Evolutionary conservation across 371 early-diverging fungal genomes (phyloP).

Genomic region (Mucor lusitanicus): DNA sequence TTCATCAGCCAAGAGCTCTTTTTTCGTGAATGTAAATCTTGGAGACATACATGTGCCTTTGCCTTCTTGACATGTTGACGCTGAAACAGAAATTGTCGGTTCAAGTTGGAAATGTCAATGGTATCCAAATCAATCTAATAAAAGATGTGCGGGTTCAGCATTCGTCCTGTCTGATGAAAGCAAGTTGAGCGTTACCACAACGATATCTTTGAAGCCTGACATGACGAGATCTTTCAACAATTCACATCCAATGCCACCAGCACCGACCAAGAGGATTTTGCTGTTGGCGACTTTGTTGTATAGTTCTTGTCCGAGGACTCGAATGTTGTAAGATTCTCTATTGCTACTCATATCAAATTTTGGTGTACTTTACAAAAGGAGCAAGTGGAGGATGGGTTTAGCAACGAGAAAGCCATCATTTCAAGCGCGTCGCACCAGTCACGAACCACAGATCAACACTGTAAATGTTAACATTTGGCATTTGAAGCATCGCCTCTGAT

Average conservation of each 20-base stretch:
- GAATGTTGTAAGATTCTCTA: conserved; percentile 36
- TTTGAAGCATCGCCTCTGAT: neutral
- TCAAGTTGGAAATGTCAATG: conserved; percentile 98
- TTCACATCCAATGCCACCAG: conserved; percentile 99
- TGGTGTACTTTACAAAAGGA: neutral
- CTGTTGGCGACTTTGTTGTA: conserved; percentile 38
- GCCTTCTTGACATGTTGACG: conserved; percentile 89
- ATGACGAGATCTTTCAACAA: conserved; percentile 93
- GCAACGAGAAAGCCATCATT: neutral
- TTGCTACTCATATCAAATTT: neutral
- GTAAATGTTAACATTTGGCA: neutral
- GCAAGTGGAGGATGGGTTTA: neutral
- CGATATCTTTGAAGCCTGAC: conserved; percentile 85
- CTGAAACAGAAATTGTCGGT: conserved; percentile 98
- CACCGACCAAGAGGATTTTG: conserved; percentile 79
- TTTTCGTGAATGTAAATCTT: neutral
- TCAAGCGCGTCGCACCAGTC: neutral
- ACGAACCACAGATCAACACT: neutral
- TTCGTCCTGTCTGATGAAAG: neutral
- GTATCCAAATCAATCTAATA: conserved; percentile 94
- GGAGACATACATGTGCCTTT: conserved; percentile 80
- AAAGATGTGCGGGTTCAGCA: neutral
- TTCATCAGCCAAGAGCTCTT: neutral
- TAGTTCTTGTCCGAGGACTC: conserved; percentile 38
- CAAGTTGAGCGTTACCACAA: conserved; percentile 56